Conservation (phyloP, 352 stramenopile genomes). For the Phytophthora europaea region DNA sequence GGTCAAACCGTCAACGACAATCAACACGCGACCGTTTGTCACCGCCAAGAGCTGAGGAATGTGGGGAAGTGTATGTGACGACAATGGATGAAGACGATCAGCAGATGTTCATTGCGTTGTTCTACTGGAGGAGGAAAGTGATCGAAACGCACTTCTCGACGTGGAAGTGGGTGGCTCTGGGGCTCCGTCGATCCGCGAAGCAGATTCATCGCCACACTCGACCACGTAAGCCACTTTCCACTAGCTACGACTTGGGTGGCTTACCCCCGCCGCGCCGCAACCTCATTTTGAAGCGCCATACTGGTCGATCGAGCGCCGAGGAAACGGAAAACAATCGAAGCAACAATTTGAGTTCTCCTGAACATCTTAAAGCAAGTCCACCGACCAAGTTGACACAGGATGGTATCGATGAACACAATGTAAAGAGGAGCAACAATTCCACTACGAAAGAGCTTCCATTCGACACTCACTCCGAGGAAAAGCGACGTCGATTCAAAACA, state of each 20-base stretch:
- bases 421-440: background rate
- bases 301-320: conserved; percentile 6
- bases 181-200: conserved; percentile 28
- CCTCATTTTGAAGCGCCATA: conserved; percentile 35
- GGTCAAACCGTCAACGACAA: background rate
- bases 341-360: background rate
- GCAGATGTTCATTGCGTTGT: conserved; percentile 53
- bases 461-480: conserved; percentile 5
- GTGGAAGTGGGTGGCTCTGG: conserved; percentile 50
- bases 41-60: conserved; percentile 3
- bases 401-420: background rate
- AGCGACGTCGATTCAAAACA: conserved; percentile 33
- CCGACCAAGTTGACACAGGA: background rate
- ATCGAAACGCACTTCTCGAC: conserved; percentile 50
- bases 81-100: conserved; percentile 51
- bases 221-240: background rate
- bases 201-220: conserved; percentile 15
- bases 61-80: conserved; percentile 31
- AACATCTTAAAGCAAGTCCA: background rate
- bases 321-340: conserved; percentile 10
- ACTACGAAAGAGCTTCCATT: background rate
- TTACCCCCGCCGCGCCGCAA: conserved; percentile 18
- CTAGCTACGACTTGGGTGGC: background rate
- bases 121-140: conserved; percentile 56
- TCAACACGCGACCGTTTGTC: background rate